Evolutionary conservation across 192 early-diverging fungal genomes (phyloP).

Genomic region (Globomyces pollinis-pini): DNA sequence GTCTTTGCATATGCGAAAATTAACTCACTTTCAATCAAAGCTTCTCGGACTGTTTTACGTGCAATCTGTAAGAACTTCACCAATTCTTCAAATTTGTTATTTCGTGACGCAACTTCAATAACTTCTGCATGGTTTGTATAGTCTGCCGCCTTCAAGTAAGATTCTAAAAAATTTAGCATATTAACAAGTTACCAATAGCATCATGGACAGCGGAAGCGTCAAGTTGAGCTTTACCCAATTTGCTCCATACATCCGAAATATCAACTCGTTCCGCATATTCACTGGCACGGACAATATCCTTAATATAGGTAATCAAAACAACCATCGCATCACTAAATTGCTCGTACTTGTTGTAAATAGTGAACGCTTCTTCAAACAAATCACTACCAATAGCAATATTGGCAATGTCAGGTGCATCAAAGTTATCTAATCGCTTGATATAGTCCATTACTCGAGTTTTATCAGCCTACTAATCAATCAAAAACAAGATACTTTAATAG

Average conservation of each 20-base stretch:
- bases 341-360: constrained; percentile 91
- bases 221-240: constrained; percentile 91
- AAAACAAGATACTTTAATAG: constrained; percentile 53
- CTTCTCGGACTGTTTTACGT: constrained; percentile 91
- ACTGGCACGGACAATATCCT: constrained; percentile 87
- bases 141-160: constrained; percentile 95
- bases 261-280: constrained; percentile 94
- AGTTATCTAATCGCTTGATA: constrained; percentile 90
- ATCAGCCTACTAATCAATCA: constrained; percentile 59
- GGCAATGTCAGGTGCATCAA: constrained; percentile 95
- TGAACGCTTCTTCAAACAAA: constrained; percentile 92
- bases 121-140: constrained; percentile 83
- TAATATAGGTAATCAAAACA: constrained; percentile 88
- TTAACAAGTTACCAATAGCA: no score
- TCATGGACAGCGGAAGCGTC: constrained; percentile 85
- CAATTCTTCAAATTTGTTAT: constrained; percentile 90
- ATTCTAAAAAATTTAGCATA: no score
- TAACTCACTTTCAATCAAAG: constrained; percentile 91
- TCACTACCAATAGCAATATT: constrained; percentile 84
- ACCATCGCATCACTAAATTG: constrained; percentile 81
- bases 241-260: constrained; percentile 88
- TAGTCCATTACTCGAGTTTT: constrained; percentile 90
- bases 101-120: constrained; percentile 66
- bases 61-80: constrained; percentile 93
- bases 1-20: constrained; percentile 96